phyloP scores from a whole-genome alignment of 2,329 filamentous ascomycete species.

The Davidsoniella neocaledoniae region DNA sequence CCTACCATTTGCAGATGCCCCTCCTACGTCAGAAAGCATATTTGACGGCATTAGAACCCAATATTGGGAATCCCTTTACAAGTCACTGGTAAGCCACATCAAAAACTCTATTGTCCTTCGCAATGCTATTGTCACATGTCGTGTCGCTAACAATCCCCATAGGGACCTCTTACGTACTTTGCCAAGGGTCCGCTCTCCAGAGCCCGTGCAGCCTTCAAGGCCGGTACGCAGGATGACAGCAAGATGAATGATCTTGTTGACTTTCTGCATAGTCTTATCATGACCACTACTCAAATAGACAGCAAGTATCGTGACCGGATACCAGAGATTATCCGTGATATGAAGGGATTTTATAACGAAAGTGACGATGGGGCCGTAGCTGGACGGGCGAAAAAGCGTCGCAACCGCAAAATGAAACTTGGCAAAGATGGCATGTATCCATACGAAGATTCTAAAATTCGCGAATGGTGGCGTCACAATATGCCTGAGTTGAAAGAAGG shows the following conservation, averaged over 20 bases:
- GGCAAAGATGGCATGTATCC: conserved; percentile 54
- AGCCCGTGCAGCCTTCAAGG: conserved; percentile 52
- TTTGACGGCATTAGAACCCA: conserved; percentile 41
- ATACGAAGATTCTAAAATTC: conserved; percentile 45
- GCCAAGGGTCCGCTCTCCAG: conserved; percentile 66
- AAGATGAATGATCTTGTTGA: conserved; percentile 46
- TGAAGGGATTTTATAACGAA: conserved; percentile 40
- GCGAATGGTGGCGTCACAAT: conserved; percentile 51
- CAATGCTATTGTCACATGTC: conserved; percentile 15
- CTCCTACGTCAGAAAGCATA: conserved; percentile 30
- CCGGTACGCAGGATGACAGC: conserved; percentile 41
- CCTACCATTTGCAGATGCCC: conserved; percentile 5
- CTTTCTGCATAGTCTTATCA: conserved; percentile 52
- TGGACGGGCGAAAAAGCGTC: conserved; percentile 30
- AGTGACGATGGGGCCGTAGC: conserved; percentile 22
- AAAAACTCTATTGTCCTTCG: neutral
- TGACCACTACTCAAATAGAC: conserved; percentile 51
- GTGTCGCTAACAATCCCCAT: neutral
- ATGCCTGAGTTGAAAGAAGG: conserved; percentile 32
- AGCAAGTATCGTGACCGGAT: conserved; percentile 65
- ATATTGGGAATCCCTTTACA: conserved; percentile 44
- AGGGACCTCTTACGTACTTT: conserved; percentile 70
- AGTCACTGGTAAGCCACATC: conserved; percentile 36
- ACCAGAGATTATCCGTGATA: conserved; percentile 40
- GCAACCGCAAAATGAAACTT: conserved; percentile 46